Evolutionary conservation across 169 alveolate genomes (phyloP).

Genomic region (Neospora caninum): DNA sequence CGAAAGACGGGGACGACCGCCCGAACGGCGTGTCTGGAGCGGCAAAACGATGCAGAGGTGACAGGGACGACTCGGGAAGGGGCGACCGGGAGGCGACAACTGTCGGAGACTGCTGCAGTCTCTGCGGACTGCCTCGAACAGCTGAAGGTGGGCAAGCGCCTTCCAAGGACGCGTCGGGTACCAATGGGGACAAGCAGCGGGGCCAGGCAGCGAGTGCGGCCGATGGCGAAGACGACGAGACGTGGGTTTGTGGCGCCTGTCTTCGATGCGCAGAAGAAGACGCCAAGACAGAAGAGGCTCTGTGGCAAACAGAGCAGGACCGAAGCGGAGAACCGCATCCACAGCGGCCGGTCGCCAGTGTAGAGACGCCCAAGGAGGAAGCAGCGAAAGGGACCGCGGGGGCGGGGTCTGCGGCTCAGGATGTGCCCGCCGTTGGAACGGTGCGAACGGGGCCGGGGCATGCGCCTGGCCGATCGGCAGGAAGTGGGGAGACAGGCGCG

Average conservation of each 20-base stretch:
- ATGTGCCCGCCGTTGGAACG: no score
- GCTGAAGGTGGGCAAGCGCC: background rate
- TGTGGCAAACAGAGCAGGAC: background rate
- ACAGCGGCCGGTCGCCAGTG: background rate
- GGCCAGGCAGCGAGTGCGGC: background rate
- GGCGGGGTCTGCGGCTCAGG: no score
- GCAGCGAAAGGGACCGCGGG: no score
- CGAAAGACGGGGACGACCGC: no score
- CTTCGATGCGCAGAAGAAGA: conserved; percentile 10
- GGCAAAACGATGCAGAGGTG: background rate
- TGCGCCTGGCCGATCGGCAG: no score
- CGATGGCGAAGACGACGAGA: conserved; percentile 9
- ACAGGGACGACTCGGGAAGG: background rate
- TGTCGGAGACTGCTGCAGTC: background rate
- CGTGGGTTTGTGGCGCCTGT: conserved; percentile 15
- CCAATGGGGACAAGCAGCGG: background rate
- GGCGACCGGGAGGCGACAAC: background rate
- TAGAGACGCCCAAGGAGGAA: background rate
- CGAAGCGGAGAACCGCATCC: background rate
- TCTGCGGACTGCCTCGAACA: conserved; percentile 8
- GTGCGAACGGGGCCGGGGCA: no score
- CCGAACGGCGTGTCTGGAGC: background rate
- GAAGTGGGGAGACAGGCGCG: no score
- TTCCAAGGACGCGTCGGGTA: background rate
- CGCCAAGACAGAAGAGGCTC: background rate